Conservation (phyloP, 2,329 filamentous ascomycete species). For the Arthrobotrys sphaeroides region DNA sequence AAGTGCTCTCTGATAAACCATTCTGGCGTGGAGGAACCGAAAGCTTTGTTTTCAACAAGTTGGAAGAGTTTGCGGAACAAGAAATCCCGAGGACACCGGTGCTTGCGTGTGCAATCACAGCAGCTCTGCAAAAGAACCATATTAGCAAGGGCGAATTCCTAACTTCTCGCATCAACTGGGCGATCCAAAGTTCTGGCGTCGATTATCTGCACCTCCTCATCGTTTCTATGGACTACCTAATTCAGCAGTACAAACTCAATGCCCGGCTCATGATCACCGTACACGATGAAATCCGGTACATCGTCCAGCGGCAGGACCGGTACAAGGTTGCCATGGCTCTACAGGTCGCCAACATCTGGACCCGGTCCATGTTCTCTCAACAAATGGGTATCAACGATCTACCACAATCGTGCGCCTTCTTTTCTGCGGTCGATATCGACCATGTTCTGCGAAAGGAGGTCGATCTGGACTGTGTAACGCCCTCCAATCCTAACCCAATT, state of each 20-base stretch:
- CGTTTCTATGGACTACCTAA: conserved; percentile 92
- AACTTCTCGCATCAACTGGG: conserved; percentile 98
- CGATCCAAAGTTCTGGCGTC: conserved; percentile 95
- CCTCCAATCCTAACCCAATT: conserved; percentile 81
- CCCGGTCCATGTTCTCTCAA: conserved; percentile 94
- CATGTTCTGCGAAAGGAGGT: conserved; percentile 97
- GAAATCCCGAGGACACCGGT: conserved; percentile 90
- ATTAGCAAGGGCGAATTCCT: conserved; percentile 91
- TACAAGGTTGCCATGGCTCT: conserved; percentile 92
- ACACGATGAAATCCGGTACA: conserved; percentile 95
- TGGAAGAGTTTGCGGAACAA: conserved; percentile 97
- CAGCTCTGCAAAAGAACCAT: conserved; percentile 88
- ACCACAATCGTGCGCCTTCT: conserved; percentile 92
- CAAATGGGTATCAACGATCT: conserved; percentile 96
- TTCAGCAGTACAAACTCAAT: conserved; percentile 81
- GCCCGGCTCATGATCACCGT: conserved; percentile 92
- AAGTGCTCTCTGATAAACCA: conserved; percentile 68
- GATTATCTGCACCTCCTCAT: conserved; percentile 96
- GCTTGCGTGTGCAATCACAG: conserved; percentile 91
- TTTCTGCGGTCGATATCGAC: conserved; percentile 94
- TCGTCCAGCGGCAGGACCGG: conserved; percentile 84
- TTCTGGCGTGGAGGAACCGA: conserved; percentile 98
- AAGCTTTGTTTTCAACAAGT: conserved; percentile 96
- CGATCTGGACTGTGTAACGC: conserved; percentile 95
- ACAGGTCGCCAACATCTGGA: conserved; percentile 95